phyloP scores from a whole-genome alignment of 2,329 filamentous ascomycete genomes.

The Clarireedia sp. region DNA sequence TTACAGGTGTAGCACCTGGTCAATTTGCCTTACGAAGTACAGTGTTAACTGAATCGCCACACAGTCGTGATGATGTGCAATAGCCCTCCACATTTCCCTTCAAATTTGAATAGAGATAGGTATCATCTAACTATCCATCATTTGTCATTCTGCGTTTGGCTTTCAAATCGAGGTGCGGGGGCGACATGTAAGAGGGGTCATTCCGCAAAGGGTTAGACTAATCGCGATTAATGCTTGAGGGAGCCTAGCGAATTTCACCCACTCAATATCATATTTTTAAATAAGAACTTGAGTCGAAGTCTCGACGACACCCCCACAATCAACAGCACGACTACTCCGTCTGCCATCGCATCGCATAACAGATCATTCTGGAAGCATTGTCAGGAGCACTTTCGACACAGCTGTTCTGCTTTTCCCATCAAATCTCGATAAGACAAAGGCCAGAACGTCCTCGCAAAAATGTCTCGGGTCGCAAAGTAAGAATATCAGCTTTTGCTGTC shows the following conservation, averaged over 20 bases:
- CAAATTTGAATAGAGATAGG: no score
- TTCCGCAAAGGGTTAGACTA: conserved; percentile 1
- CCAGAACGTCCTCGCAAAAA: conserved; percentile 20
- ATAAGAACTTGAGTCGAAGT: conserved; percentile 4
- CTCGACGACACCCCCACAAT: conserved; percentile 6
- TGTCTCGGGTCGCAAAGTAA: conserved; percentile 41
- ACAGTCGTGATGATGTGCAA: no score
- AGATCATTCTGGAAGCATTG: background rate
- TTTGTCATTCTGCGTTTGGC: no score
- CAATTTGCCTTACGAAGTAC: no score
- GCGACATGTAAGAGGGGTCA: background rate
- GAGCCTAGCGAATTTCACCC: conserved; percentile 10
- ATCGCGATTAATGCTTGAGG: conserved; percentile 1
- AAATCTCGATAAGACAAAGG: background rate
- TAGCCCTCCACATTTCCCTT: no score
- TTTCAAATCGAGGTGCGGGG: background rate
- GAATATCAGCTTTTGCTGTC: conserved; percentile 16
- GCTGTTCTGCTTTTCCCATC: background rate
- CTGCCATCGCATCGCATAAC: conserved; percentile 4
- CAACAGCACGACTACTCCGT: conserved; percentile 2
- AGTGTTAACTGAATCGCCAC: no score
- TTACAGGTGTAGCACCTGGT: no score
- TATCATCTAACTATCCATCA: no score
- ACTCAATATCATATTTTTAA: conserved; percentile 11
- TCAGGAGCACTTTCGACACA: background rate